Percentiles rank a stretch among this genome's conserved stretches.
These are phyloP conservation scores for Melanopsichium pennsylvanicum DNA, from an alignment of 1,284 basidiomycete genomes.

Conservation along the genomic window DNA sequence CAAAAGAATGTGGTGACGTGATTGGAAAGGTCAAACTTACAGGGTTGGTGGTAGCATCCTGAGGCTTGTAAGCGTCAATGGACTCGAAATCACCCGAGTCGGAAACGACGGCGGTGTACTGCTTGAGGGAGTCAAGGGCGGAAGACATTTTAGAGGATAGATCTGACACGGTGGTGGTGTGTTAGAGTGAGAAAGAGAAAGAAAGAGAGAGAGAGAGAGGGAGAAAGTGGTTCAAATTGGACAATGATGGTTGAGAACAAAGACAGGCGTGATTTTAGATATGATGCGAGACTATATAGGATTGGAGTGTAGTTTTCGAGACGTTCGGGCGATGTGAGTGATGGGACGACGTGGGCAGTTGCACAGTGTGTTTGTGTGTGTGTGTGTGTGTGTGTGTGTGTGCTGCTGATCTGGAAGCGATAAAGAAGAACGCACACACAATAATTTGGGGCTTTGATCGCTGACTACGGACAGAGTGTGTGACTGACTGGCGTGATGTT, in stretches of 20 bases:
- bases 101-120: constrained; percentile 63
- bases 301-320: too few species aligned
- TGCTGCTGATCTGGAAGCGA: constrained; percentile 2
- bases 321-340: background rate
- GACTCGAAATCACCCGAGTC: constrained; percentile 66
- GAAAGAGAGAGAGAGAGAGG: background rate
- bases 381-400: background rate
- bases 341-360: background rate
- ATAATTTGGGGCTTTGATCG: background rate
- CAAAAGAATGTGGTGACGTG: too few species aligned
- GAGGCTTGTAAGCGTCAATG: constrained; percentile 65
- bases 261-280: too few species aligned
- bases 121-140: constrained; percentile 63
- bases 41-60: constrained; percentile 66
- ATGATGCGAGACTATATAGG: too few species aligned
- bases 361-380: background rate
- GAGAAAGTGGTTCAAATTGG: too few species aligned
- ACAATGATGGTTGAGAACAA: too few species aligned
- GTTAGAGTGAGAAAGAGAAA: background rate
- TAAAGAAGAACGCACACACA: background rate
- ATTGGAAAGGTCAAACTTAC: constrained; percentile 41
- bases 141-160: constrained; percentile 4
- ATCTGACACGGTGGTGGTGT: too few species aligned
- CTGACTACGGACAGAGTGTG: background rate
- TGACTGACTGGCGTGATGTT: background rate